Conservation (phyloP, 768 basidiomycete genomes). For the Postia placenta region DNA sequence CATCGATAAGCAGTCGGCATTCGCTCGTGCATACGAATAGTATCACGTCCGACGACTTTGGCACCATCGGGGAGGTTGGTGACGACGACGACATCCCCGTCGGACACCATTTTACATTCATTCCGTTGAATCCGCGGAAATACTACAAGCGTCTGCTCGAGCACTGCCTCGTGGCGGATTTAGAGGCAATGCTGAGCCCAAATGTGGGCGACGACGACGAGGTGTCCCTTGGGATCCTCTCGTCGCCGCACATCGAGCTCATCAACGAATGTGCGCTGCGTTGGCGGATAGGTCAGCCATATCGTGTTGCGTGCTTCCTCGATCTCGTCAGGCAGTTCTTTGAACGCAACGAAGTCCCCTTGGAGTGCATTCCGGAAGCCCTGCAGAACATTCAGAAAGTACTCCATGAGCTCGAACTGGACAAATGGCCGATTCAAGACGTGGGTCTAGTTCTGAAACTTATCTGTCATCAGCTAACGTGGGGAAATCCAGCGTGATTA, state of each 20-base stretch:
- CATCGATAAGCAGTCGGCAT: constrained; percentile 62
- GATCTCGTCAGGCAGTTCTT: constrained; percentile 83
- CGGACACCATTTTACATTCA: constrained; percentile 80
- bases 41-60: constrained; percentile 26
- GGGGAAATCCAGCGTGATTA: constrained; percentile 50
- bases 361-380: constrained; percentile 93
- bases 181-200: constrained; percentile 85
- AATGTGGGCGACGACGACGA: constrained; percentile 94
- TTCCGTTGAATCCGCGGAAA: constrained; percentile 82
- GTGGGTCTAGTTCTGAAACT: constrained; percentile 40
- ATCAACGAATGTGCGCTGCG: constrained; percentile 83
- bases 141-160: constrained; percentile 84
- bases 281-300: constrained; percentile 83
- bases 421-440: constrained; percentile 77
- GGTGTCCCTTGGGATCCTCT: constrained; percentile 89
- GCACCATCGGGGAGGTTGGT: constrained; percentile 34
- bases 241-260: constrained; percentile 69
- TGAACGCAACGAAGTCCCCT: constrained; percentile 83
- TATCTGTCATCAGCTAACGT: not conserved
- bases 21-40: constrained; percentile 36
- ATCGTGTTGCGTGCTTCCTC: constrained; percentile 75
- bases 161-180: constrained; percentile 74
- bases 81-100: constrained; percentile 67
- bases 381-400: constrained; percentile 67
- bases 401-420: constrained; percentile 60